These are phyloP conservation scores for Aspergillus versicolor DNA, from an alignment of 2,329 filamentous ascomycete species.

Conservation along the genomic window DNA sequence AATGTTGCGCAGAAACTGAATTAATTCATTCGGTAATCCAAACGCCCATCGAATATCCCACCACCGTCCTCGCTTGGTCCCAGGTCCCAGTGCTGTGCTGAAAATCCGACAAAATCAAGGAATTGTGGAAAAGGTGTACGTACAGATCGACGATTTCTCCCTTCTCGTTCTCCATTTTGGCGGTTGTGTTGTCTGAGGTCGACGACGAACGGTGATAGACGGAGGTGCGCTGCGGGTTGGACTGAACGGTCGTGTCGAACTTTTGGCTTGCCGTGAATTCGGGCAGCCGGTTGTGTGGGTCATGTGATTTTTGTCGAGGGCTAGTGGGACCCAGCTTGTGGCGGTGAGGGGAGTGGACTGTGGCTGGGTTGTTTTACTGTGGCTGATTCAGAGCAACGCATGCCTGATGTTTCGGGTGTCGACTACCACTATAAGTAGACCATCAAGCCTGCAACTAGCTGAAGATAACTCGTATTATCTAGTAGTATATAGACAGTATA, in stretches of 20 bases:
- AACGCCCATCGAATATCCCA: not conserved
- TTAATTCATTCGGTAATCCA: not conserved
- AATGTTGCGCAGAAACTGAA: not conserved
- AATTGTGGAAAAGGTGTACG: slow-evolving; percentile 40
- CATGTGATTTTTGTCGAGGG: slow-evolving; percentile 44
- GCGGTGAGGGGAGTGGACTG: not conserved
- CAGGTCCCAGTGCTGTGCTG: not conserved
- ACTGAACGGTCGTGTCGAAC: slow-evolving; percentile 26
- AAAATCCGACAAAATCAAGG: not conserved
- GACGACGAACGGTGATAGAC: slow-evolving; percentile 27
- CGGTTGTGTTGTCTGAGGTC: slow-evolving; percentile 40
- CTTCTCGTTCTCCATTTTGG: slow-evolving; percentile 99
- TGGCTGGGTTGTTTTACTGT: not conserved
- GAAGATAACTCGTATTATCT: not conserved
- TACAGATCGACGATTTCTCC: slow-evolving; percentile 99
- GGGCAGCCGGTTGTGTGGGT: slow-evolving; percentile 40
- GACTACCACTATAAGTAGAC: no score
- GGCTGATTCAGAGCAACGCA: not conserved
- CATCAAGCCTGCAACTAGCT: no score
- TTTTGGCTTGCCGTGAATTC: slow-evolving; percentile 26
- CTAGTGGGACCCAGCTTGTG: slow-evolving; percentile 21
- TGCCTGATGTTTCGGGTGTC: not conserved
- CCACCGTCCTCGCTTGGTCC: not conserved
- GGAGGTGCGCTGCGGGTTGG: slow-evolving; percentile 31
- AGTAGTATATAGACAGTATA: not conserved